Base-by-base conservation (phyloP, 2,329 filamentous ascomycete genomes). In the Chaetothyriales sp. region DNA sequence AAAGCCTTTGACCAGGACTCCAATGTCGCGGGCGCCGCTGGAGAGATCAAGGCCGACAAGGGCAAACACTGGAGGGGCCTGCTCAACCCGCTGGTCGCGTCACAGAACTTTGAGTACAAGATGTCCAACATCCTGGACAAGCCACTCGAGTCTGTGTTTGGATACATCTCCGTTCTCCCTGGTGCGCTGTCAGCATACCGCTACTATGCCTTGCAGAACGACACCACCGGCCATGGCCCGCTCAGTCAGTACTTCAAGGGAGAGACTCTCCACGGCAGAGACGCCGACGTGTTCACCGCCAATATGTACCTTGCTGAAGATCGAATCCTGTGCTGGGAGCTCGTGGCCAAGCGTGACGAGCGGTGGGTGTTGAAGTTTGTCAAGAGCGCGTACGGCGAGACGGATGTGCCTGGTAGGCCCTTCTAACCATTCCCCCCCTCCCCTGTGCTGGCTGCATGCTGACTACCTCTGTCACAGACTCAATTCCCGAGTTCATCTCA, bases 281-380 rank as follows among this genome's bases (percentile, higher is more conserved):
- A 95, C 65, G 92, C 93, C 8, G 90, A 95, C 65, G 88, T 96
- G 2, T 96, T 96, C 64, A 95, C 90, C 0, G 89, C 92, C 36
- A 98, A 98, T 69, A 98, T 98, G 92, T 98, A 96, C 64, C 78
- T 98, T 52, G 92, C 92, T 51, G 92, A 98, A 65, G 92, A 98
- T 76, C 86, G 92, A 74, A 98, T 98, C 64, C 80, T 98, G 36
- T 98, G 92, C 68, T 98, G 95, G 75, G 92, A 98, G 73, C 69
- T 98, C 58, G 92, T 98, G 0, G 92, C 92, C 0, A 98, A 98
- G 70, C 78, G 88, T 52, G 86, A 81, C 58, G 92, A 96, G 67
- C 79, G 86, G 71, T 98, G 92, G 92, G 88, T 98, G 56, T 70
- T 98, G 69, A 95, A 95, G 68, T 98, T 96, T 61, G 93, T 98